A percentile compares a stretch with the other conserved stretches of the same genome.
These are phyloP conservation scores for Alternaria burnsii DNA, from an alignment of 2,329 filamentous ascomycete species.

Conservation along the genomic window DNA sequence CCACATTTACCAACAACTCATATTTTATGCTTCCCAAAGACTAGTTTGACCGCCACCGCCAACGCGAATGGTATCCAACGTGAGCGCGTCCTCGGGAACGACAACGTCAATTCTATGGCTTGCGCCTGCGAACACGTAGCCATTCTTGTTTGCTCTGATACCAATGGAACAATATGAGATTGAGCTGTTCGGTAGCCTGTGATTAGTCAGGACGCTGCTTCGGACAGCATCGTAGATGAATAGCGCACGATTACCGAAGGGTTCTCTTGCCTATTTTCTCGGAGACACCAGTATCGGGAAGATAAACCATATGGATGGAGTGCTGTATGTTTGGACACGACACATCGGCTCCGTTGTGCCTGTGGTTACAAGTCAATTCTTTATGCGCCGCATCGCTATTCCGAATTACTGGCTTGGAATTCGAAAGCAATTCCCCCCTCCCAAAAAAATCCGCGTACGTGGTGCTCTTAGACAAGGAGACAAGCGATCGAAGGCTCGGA, in stretches of 20 bases:
- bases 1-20: not conserved
- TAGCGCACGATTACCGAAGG: slow-evolving; percentile 13
- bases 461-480: not conserved
- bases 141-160: not conserved
- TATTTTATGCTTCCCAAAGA: slow-evolving; percentile 12
- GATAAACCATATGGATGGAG: too few species aligned
- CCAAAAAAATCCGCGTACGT: not conserved
- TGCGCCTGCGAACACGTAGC: slow-evolving; percentile 13
- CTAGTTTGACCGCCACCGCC: slow-evolving; percentile 21
- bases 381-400: too few species aligned
- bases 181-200: slow-evolving; percentile 21
- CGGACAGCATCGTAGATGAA: slow-evolving; percentile 16
- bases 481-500: not conserved
- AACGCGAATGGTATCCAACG: slow-evolving; percentile 19
- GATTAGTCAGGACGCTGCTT: slow-evolving; percentile 15
- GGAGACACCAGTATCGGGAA: not conserved
- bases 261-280: slow-evolving; percentile 7
- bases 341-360: too few species aligned
- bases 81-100: slow-evolving; percentile 18
- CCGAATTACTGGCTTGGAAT: too few species aligned
- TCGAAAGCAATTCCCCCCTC: too few species aligned
- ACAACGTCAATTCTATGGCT: slow-evolving; percentile 19
- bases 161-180: slow-evolving; percentile 21
- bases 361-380: too few species aligned
- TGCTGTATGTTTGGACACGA: too few species aligned